Base-by-base conservation (phyloP, 306 rosid genomes). In the Calophaca sinica region DNA sequence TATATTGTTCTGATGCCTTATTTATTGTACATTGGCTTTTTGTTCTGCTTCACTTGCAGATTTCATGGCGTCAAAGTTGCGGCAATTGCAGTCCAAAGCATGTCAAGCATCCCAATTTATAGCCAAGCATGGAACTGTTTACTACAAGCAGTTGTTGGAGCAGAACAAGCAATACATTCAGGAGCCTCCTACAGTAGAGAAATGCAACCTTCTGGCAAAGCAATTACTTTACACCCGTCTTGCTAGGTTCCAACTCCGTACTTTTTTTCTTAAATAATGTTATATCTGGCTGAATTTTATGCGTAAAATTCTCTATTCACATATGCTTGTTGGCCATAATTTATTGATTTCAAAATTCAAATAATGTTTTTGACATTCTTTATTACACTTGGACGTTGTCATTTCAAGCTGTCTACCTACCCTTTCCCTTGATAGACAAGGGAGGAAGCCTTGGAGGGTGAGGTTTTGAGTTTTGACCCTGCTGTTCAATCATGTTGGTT, bases 221-320 rank as follows among this genome's bases (percentile, higher is more conserved):
- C 96, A 94, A 78, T 88, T 94, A 84, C 39, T 94, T 9, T 91
- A 88, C 82, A 94, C 98, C 57, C 97, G 98, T 2, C 97, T 94
- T 67, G 98, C 98, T 51, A 94, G 98, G 98, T 91, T 44, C 50
- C 20, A 20, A 69, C 67, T 70, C 26, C n/a, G n/a, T 20, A 20
- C 26, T 1, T 2, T 69, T 41, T 60, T 57, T 7, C 50, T 72
- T 15, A 15, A 8, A 73, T 68, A 9, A 33, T 35, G n/a, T 44
- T 74, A 65, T 46, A 29, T 58, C 6, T 75, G 70, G 76, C 38
- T 45, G 73, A 32, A 41, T 55, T 53, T 36, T 52, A 3, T 10
- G 9, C 48, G 15, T 68, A 26, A 48, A 33, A 2, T 49, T 57
- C 9, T 67, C 54, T 77, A 38, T 20, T 73, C 42, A 3, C 35